These are phyloP conservation scores for Magnaporthales sp. DNA, from an alignment of 2,329 filamentous ascomycete genomes.

Conservation along the genomic window DNA sequence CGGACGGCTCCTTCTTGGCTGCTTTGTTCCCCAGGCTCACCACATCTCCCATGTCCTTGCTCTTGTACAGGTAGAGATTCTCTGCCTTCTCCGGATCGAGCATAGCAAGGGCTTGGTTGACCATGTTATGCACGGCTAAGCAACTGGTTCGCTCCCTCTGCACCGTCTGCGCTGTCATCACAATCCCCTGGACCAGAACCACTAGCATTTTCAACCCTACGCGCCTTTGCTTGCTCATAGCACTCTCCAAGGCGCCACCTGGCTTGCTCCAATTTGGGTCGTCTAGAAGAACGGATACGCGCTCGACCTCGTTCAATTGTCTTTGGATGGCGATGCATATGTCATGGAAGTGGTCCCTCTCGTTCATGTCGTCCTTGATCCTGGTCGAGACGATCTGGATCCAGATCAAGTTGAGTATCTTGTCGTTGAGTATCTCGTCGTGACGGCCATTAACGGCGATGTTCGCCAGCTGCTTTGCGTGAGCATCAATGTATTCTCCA, in stretches of 20 bases:
- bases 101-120: neutral
- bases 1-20: neutral
- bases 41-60: neutral
- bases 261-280: neutral
- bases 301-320: neutral
- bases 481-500: neutral
- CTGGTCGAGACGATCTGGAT: neutral
- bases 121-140: neutral
- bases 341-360: neutral
- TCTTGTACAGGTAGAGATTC: neutral
- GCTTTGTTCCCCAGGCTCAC: neutral
- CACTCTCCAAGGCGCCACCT: neutral
- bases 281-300: neutral
- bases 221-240: neutral
- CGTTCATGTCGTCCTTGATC: neutral
- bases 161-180: neutral
- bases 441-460: neutral
- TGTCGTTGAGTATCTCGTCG: neutral
- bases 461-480: neutral
- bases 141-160: neutral
- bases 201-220: neutral
- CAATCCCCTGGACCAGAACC: neutral
- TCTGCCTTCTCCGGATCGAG: neutral
- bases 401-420: neutral
- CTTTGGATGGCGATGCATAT: neutral